Base-by-base conservation (phyloP, 371 early-diverging fungal species). In the Mortierella sp. region DNA sequence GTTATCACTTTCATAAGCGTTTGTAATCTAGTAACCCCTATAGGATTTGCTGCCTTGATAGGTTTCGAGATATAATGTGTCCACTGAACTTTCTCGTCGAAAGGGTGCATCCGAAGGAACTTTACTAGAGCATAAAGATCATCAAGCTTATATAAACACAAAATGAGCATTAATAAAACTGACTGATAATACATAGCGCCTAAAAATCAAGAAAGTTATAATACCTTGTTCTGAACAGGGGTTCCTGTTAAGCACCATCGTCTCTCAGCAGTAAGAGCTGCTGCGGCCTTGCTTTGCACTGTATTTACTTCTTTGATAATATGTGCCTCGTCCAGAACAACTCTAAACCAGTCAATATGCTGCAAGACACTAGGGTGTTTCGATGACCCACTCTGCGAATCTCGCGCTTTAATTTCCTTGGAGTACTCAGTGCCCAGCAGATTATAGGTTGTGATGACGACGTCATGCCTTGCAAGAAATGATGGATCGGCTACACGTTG, bases 191-290 rank as follows among this genome's bases (percentile, higher is more conserved):
- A 92, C 62, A 91, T 91, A 17, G 86, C 75, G n/a, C n/a, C n/a
- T n/a, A 60, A 19, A 17, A 13, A 13, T 19, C 19, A 23, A 2
- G 28, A 19, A 9, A n/a, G 6, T 5, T 4, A 42, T 9, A 17
- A 53, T 60, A 70, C 79, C 74, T 83, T 83, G 83, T 95, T 95
- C 75, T 95, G 95, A 55, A 95, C 87, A 6, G 95, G 95, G 0
- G 95, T 95, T 28, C 95, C 95, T 31, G 91, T 93, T 49, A 95
- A 73, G 49, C 93, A 89, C 90, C 95, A 93, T 26, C 93, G 88
- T 23, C 89, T 83, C 51, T 89, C 85, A 8, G 89, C 91, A 19
- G 74, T 76, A 4, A 94, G 75, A 2, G 77, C 75, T 58, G 85
- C 86, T 6, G 86, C 86, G 0, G 90, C 90, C 66, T 84, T 86